Conservation (phyloP, 2,329 filamentous ascomycete species). For the Monilinia aucupariae region DNA sequence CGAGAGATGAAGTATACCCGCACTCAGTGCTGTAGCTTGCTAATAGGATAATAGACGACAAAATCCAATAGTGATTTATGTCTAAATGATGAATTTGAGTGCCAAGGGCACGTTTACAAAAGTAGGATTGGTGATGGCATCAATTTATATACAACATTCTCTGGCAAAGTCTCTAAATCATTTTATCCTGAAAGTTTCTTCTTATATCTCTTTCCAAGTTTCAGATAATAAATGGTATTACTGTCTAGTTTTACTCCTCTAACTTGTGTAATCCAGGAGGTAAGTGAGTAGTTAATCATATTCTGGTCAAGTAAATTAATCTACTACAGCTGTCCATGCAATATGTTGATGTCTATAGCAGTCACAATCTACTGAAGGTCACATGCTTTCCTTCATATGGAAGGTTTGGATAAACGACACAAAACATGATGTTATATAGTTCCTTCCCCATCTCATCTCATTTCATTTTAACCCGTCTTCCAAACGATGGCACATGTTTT, state of each 20-base stretch:
- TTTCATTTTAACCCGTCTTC: neutral
- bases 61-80: neutral
- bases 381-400: neutral
- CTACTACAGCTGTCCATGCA: neutral
- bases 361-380: neutral
- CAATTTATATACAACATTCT: neutral
- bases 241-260: too few relatives aligned
- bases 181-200: neutral
- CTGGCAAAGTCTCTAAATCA: neutral
- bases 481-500: neutral
- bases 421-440: neutral
- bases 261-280: neutral
- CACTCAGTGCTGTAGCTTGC: constrained; percentile 24
- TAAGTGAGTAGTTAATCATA: too few relatives aligned
- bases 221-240: neutral
- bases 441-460: neutral
- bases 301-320: neutral
- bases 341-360: neutral
- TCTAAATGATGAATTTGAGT: neutral
- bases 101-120: neutral
- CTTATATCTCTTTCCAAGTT: neutral
- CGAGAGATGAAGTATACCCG: constrained; percentile 19
- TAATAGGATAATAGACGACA: constrained; percentile 17
- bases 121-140: neutral
- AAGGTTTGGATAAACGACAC: neutral